Evolutionary conservation across 139 green algal genomes (phyloP).

Genomic region (Picochlorum sp.): DNA sequence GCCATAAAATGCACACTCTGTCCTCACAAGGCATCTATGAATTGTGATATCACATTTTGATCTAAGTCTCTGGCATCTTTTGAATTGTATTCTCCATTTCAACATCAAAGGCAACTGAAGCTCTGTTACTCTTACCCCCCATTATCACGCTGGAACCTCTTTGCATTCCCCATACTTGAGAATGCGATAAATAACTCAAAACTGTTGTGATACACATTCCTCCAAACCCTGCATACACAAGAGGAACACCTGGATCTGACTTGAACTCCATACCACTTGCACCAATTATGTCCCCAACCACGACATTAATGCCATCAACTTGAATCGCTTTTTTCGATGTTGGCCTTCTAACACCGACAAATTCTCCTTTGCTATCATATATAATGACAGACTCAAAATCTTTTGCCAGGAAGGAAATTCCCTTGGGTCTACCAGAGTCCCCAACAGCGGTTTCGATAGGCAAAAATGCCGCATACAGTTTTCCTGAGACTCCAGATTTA

Average conservation of each 20-base stretch:
- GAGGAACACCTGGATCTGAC: conserved; percentile 86
- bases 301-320: conserved; percentile 72
- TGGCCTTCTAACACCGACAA: conserved; percentile 84
- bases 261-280: conserved; percentile 84
- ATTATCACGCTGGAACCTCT: conserved; percentile 51
- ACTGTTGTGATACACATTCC: conserved; percentile 91
- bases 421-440: conserved; percentile 22
- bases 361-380: conserved; percentile 81
- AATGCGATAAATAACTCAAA: conserved; percentile 89
- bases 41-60: too few relatives aligned
- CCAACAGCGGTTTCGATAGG: conserved; percentile 22
- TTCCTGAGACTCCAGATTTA: conserved; percentile 19
- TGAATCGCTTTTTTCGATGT: conserved; percentile 72
- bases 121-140: conserved; percentile 73
- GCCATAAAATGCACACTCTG: too few relatives aligned
- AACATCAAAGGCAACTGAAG: conserved; percentile 59
- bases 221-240: conserved; percentile 88
- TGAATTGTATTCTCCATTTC: conserved; percentile 70
- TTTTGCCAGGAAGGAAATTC: conserved; percentile 71
- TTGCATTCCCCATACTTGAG: conserved; percentile 78
- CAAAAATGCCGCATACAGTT: conserved; percentile 73
- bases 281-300: conserved; percentile 63
- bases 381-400: conserved; percentile 83
- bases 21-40: too few relatives aligned
- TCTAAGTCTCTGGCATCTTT: conserved; percentile 47